Conservation (phyloP, 2,329 filamentous ascomycete species). For the Penicillium italicum region DNA sequence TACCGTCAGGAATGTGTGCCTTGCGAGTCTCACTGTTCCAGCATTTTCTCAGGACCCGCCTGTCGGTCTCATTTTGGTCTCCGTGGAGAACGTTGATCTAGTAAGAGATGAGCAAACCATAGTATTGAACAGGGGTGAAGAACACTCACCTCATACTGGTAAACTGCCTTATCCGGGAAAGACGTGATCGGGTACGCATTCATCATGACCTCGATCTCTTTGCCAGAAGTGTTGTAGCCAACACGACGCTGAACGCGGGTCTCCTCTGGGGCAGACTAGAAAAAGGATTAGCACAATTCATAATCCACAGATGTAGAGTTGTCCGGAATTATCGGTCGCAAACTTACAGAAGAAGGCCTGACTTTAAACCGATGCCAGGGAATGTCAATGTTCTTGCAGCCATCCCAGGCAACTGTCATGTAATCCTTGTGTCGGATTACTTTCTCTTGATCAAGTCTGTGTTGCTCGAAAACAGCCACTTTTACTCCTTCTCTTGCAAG, state of each 20-base stretch:
- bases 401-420: conserved; percentile 2
- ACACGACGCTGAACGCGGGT: conserved; percentile 1
- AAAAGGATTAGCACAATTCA: background rate
- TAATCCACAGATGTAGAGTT: background rate
- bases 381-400: conserved; percentile 7
- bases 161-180: conserved; percentile 61
- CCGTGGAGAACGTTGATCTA: conserved; percentile 65
- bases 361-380: conserved; percentile 7
- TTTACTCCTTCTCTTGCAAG: background rate
- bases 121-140: background rate
- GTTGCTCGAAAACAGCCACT: background rate
- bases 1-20: conserved; percentile 39
- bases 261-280: background rate
- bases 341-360: background rate
- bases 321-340: background rate
- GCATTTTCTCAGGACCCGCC: conserved; percentile 64
- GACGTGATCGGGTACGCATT: conserved; percentile 71
- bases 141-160: conserved; percentile 77
- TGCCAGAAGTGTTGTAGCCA: conserved; percentile 56
- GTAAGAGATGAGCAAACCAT: conserved; percentile 12
- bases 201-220: conserved; percentile 54
- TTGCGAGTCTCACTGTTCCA: conserved; percentile 60
- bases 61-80: conserved; percentile 55
- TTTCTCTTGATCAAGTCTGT: conserved; percentile 1
- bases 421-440: background rate